Evolutionary conservation across 768 basidiomycete species (phyloP).

Genomic region (Podaxis carcinomalis): DNA sequence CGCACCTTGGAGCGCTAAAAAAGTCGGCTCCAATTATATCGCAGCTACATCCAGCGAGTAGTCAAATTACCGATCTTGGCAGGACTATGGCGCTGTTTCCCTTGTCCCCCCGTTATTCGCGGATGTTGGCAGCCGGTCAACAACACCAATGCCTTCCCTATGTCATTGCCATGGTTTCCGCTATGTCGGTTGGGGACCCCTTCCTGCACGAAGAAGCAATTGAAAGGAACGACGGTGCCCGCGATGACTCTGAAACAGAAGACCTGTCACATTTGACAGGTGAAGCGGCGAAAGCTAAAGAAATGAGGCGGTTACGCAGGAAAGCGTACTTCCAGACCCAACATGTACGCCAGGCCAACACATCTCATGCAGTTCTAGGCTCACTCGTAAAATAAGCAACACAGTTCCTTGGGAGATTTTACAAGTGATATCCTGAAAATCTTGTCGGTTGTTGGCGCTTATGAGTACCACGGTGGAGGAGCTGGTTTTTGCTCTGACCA

Average conservation of each 20-base stretch:
- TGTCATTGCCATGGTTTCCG: conserved; percentile 86
- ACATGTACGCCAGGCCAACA: conserved; percentile 41
- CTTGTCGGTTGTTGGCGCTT: conserved; percentile 94
- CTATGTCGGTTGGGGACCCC: conserved; percentile 91
- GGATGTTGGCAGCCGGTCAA: conserved; percentile 92
- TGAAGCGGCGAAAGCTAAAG: conserved; percentile 47
- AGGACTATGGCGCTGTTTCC: conserved; percentile 92
- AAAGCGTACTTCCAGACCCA: conserved; percentile 83
- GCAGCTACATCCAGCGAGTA: conserved; percentile 25
- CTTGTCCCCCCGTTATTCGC: conserved; percentile 89
- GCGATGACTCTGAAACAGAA: conserved; percentile 31
- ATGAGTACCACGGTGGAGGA: conserved; percentile 85
- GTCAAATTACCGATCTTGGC: conserved; percentile 86
- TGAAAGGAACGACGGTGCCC: conserved; percentile 36
- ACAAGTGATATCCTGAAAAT: conserved; percentile 84
- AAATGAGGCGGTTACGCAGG: conserved; percentile 54
- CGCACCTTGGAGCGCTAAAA: conserved; percentile 77
- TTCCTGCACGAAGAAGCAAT: conserved; percentile 83
- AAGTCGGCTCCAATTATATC: conserved; percentile 22
- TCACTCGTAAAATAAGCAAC: conserved; percentile 41
- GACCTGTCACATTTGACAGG: conserved; percentile 42
- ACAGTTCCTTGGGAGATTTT: conserved; percentile 74
- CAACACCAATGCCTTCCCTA: conserved; percentile 83
- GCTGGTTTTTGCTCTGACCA: conserved; percentile 81
- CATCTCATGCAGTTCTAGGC: background rate